Evolutionary conservation across 1,284 basidiomycete species (phyloP), one percentile per base, ranked within the genome.

Genomic region (Polyporus tsugae): DNA sequence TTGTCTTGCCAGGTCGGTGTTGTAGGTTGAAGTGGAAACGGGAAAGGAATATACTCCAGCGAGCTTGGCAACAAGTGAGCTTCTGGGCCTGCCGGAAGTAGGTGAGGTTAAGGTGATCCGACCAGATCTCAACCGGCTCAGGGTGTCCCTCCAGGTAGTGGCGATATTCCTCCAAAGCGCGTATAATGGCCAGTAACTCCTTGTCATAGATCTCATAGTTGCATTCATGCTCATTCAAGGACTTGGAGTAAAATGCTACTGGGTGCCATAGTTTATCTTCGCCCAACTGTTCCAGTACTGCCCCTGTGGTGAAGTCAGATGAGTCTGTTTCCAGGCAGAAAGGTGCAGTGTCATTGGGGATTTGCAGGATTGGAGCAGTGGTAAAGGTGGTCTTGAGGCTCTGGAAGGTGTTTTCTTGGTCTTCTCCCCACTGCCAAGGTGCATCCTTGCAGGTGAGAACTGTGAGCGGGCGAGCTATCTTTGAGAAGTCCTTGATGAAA

Each of bases 71-170:
- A 0, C 77, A 66, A 41, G 78, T 84, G 0, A 86, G 74, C 4
- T 80, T 76, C 39, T 82, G 76, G 0, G 80, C 66, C 0, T 73
- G 76, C 9, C 69, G 44, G 75, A n/a, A 82, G 64, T 84, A 84
- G 33, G 78, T 74, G 0, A 87, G 78, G 67, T 85, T 85, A 13
- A 79, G 75, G 68, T 87, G 85, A 70, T 88, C 83, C 0, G 82
- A 79, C 61, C 75, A 74, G 29, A 75, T 71, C 39, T 68, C 63
- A 0, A 71, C 46, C 1, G 17, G 29, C 0, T 74, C 49, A 9
- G 38, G 46, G 2, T 72, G 53, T 3, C 79, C 79, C 42, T 67
- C 46, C 2, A 78, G 69, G 66, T 79, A 81, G 33, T 79, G 76
- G n/a, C 79, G 59, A 79, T 79, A 84, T 39, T 75, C 66, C 22